Conservation (phyloP, 257 asterid genomes). For the Plantago ovata region DNA sequence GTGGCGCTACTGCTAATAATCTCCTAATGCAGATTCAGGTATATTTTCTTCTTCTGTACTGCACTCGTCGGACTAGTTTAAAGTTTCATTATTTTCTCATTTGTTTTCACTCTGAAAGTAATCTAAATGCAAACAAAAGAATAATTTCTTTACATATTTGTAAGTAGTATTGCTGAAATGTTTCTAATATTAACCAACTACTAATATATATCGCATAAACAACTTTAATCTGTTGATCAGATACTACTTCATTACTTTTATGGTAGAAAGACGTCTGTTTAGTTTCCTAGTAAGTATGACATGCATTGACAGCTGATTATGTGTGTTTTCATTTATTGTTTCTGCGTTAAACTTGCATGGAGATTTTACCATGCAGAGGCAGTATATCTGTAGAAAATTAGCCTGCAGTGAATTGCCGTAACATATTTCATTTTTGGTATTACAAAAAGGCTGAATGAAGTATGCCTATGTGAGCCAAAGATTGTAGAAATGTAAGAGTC, state of each 20-base stretch:
- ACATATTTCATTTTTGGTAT: too few species aligned
- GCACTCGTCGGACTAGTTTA: neutral
- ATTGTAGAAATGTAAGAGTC: too few species aligned
- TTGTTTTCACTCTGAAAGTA: too few species aligned
- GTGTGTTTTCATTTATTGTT: neutral
- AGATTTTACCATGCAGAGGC: too few species aligned
- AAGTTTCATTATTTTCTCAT: neutral
- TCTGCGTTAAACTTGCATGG: too few species aligned
- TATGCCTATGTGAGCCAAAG: too few species aligned
- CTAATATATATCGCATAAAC: neutral
- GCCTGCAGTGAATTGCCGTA: too few species aligned
- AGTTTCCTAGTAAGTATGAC: neutral
- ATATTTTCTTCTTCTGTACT: slow-evolving; percentile 1
- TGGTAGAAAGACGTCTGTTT: neutral
- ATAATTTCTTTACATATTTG: neutral
- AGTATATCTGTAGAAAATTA: too few species aligned
- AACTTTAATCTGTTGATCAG: neutral
- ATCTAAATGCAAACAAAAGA: neutral
- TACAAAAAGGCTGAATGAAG: too few species aligned
- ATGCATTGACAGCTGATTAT: neutral
- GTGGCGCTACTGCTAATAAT: slow-evolving; percentile 88
- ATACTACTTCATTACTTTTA: neutral
- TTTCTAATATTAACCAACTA: neutral
- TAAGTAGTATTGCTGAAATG: neutral
- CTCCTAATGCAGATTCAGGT: slow-evolving; percentile 98